Percentiles rank a stretch among this genome's conserved stretches.
Conservation (phyloP, 768 basidiomycete species). For the Calocera cornea region DNA sequence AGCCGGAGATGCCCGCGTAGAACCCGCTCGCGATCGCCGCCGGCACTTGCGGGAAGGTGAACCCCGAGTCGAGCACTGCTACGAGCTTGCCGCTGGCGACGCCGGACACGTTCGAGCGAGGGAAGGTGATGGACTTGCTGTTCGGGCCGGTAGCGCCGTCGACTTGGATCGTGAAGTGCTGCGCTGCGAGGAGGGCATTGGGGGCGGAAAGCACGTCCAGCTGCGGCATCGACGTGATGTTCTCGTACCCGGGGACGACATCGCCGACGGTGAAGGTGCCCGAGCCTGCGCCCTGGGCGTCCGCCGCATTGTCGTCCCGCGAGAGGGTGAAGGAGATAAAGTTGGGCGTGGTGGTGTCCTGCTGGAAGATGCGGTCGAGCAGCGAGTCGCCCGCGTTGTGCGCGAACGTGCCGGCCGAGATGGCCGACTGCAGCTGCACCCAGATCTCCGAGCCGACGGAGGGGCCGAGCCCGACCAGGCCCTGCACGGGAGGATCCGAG, state of each 20-base stretch:
- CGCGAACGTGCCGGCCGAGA: neutral
- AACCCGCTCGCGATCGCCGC: constrained; percentile 69
- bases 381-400: constrained; percentile 38
- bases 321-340: constrained; percentile 58
- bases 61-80: constrained; percentile 41
- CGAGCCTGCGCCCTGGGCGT: constrained; percentile 32
- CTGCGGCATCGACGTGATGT: constrained; percentile 47
- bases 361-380: constrained; percentile 51
- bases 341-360: constrained; percentile 41
- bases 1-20: constrained; percentile 62
- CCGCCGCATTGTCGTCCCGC: constrained; percentile 34
- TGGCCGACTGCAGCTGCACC: constrained; percentile 26
- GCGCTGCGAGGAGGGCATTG: constrained; percentile 34
- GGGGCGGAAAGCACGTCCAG: constrained; percentile 35
- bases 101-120: constrained; percentile 50
- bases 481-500: constrained; percentile 40
- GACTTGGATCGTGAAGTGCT: constrained; percentile 65
- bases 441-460: constrained; percentile 50
- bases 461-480: constrained; percentile 63
- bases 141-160: constrained; percentile 63
- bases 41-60: constrained; percentile 46
- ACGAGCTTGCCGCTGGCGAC: constrained; percentile 52
- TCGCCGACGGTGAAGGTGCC: constrained; percentile 63
- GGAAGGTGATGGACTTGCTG: constrained; percentile 42
- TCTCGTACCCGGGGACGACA: constrained; percentile 45